These are phyloP conservation scores for Quercus phellos DNA, from an alignment of 331 rosid species.

Conservation along the genomic window DNA sequence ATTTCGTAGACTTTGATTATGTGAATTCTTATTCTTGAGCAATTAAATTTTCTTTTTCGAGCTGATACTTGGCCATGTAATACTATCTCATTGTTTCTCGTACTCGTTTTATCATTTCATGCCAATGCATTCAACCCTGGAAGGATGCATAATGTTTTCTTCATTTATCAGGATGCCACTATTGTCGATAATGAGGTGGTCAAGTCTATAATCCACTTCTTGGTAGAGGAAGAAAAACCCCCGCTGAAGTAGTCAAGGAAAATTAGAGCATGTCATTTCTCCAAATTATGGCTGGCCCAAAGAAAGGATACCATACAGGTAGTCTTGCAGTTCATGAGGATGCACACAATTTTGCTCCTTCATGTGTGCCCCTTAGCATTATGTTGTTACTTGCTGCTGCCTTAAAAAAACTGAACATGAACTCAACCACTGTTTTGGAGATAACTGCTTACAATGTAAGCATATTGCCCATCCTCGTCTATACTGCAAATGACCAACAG, in stretches of 20 bases:
- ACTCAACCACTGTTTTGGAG: background rate
- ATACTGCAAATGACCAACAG: background rate
- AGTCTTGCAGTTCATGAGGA: background rate
- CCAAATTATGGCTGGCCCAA: background rate
- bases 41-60: background rate
- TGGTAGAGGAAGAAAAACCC: slow-evolving; percentile 52
- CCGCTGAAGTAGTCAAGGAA: slow-evolving; percentile 1
- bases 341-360: too few species aligned
- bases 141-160: slow-evolving; percentile 4
- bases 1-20: background rate
- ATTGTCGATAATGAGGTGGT: slow-evolving; percentile 40
- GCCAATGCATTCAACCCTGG: slow-evolving; percentile 3
- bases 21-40: background rate
- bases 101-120: background rate
- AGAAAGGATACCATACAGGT: background rate
- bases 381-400: too few species aligned
- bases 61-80: background rate
- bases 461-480: background rate
- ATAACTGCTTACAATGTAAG: background rate
- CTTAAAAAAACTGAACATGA: too few species aligned
- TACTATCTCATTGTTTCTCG: background rate
- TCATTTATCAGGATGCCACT: slow-evolving; percentile 42
- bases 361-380: too few species aligned
- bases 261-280: background rate
- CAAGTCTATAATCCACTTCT: slow-evolving; percentile 46